Percentiles rank a stretch among this genome's conserved stretches.
These are phyloP conservation scores for Straminergon stramineum DNA, from an alignment of 225 moss, liverwort and hornwort species.

Conservation along the genomic window DNA sequence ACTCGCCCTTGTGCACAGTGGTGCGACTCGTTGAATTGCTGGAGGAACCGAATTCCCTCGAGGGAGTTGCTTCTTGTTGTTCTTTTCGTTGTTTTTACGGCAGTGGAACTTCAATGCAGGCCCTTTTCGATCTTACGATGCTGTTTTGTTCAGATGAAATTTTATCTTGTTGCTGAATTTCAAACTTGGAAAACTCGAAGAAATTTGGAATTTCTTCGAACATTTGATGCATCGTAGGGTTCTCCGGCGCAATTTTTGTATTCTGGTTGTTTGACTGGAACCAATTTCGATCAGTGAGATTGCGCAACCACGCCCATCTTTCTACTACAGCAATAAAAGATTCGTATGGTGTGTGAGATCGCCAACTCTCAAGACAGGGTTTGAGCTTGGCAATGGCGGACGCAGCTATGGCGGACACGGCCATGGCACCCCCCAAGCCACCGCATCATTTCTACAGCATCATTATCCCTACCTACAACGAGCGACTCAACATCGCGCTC, in stretches of 20 bases:
- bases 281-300: not conserved
- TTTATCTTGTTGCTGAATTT: not conserved
- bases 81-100: not conserved
- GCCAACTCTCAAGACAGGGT: not conserved
- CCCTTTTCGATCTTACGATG: not conserved
- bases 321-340: not conserved
- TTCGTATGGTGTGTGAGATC: not conserved
- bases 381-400: not conserved
- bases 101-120: not conserved
- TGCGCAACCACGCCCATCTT: not conserved
- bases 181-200: not conserved
- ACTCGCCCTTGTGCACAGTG: not conserved
- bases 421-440: not conserved
- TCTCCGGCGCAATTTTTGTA: not conserved
- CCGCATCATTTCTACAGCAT: constrained; percentile 58
- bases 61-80: not conserved
- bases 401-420: not conserved
- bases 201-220: not conserved
- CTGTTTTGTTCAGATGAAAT: not conserved
- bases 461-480: constrained; percentile 84
- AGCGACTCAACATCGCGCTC: constrained; percentile 87
- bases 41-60: not conserved
- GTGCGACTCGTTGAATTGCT: not conserved
- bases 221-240: not conserved
- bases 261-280: not conserved